A percentile compares a stretch with the other conserved stretches of the same genome.
These are phyloP conservation scores for Tolypocladium inflatum DNA, from an alignment of 2,329 filamentous ascomycete species.

Conservation along the genomic window DNA sequence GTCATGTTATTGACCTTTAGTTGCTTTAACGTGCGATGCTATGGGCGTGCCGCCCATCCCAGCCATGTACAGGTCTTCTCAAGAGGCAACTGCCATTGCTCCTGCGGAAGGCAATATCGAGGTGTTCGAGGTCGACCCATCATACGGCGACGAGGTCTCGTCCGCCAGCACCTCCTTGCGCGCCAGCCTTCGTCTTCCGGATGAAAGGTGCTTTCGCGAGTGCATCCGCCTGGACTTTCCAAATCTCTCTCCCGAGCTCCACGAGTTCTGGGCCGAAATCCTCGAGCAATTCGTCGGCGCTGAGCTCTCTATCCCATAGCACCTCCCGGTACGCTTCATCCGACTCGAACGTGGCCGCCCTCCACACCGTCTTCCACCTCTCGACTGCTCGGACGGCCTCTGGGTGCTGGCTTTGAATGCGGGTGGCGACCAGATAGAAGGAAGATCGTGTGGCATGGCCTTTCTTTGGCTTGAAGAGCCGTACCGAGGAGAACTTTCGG, in stretches of 20 bases:
- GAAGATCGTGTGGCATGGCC: constrained; percentile 27
- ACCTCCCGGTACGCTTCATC: constrained; percentile 14
- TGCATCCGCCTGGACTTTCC: constrained; percentile 23
- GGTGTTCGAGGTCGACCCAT: too few relatives aligned
- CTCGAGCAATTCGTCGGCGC: constrained; percentile 15
- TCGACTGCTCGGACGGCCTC: constrained; percentile 25
- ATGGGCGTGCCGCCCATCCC: too few relatives aligned
- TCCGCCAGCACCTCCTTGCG: too few relatives aligned
- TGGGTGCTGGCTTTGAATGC: constrained; percentile 22
- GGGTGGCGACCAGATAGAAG: constrained; percentile 42
- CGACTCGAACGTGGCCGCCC: constrained; percentile 24
- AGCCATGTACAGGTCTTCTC: too few relatives aligned
- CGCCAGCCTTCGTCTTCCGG: background rate
- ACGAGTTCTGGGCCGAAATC: constrained; percentile 25
- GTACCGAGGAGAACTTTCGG: constrained; percentile 27
- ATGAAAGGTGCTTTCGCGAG: constrained; percentile 7
- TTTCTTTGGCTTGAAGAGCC: constrained; percentile 32
- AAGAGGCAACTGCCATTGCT: too few relatives aligned
- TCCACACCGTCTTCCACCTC: constrained; percentile 31
- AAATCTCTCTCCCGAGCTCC: constrained; percentile 19
- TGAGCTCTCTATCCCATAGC: background rate
- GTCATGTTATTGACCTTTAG: too few relatives aligned
- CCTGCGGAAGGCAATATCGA: too few relatives aligned
- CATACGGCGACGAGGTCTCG: too few relatives aligned
- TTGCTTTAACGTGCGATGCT: too few relatives aligned